These are phyloP conservation scores for Ophiostoma tasmaniense DNA, from an alignment of 2,329 filamentous ascomycete genomes.

Conservation along the genomic window DNA sequence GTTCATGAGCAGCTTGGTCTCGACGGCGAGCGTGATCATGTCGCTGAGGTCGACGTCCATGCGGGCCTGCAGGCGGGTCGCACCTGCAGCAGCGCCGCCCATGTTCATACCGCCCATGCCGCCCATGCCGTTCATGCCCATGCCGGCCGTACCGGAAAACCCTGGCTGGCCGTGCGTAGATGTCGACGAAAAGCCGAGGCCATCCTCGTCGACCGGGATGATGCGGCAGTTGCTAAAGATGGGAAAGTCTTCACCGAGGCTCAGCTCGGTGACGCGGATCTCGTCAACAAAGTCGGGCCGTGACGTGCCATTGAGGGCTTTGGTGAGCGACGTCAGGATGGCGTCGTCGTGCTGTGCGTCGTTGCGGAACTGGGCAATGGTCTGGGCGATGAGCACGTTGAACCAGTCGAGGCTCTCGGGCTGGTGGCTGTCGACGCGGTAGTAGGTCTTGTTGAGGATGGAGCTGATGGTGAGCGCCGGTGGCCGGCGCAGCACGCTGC, in stretches of 20 bases:
- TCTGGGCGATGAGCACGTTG: conserved; percentile 93
- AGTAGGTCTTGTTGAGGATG: conserved; percentile 94
- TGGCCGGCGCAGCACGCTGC: conserved; percentile 62
- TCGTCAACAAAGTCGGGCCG: conserved; percentile 89
- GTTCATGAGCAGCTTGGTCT: conserved; percentile 89
- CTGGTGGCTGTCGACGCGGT: conserved; percentile 91
- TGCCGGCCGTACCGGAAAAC: not conserved
- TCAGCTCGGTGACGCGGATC: conserved; percentile 89
- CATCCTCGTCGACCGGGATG: conserved; percentile 81
- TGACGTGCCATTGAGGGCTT: conserved; percentile 74
- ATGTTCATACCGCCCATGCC: conserved; percentile 3
- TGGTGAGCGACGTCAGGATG: conserved; percentile 76
- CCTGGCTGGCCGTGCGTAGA: conserved; percentile 20
- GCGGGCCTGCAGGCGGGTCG: conserved; percentile 69
- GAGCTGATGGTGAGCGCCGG: conserved; percentile 81
- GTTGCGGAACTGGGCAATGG: conserved; percentile 86
- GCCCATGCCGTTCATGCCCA: not conserved
- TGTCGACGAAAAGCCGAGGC: conserved; percentile 35
- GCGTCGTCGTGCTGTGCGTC: conserved; percentile 89
- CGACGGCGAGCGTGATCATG: conserved; percentile 86
- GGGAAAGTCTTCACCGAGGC: conserved; percentile 90
- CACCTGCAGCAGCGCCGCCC: conserved; percentile 33
- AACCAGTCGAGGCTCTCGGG: conserved; percentile 98
- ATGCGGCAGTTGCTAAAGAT: conserved; percentile 98
- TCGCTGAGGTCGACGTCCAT: conserved; percentile 98